These are phyloP conservation scores for Escovopsis weberi DNA, from an alignment of 2,329 filamentous ascomycete genomes.

Conservation along the genomic window DNA sequence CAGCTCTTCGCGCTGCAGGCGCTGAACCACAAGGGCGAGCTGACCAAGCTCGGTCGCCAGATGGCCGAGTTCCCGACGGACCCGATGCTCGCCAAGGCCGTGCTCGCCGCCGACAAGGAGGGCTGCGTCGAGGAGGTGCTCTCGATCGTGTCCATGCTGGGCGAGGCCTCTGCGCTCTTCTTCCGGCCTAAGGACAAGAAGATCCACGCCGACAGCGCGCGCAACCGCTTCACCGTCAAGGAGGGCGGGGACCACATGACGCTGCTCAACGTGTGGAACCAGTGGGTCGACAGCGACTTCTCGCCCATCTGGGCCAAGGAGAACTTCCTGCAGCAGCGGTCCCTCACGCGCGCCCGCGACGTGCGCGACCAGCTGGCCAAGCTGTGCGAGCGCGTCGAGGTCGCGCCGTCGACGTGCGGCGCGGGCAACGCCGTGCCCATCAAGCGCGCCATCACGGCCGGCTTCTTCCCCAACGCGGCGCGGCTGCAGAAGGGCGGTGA, in stretches of 20 bases:
- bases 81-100: constrained; percentile 77
- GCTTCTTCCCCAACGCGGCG: constrained; percentile 90
- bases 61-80: constrained; percentile 94
- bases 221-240: constrained; percentile 75
- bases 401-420: constrained; percentile 51
- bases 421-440: constrained; percentile 58
- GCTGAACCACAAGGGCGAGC: constrained; percentile 71
- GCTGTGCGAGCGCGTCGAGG: constrained; percentile 85
- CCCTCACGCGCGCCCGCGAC: constrained; percentile 76
- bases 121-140: constrained; percentile 90
- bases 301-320: constrained; percentile 76
- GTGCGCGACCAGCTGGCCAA: constrained; percentile 86
- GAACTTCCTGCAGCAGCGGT: constrained; percentile 86
- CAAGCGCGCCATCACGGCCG: constrained; percentile 74
- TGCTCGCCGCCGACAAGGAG: constrained; percentile 77
- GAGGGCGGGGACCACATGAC: constrained; percentile 85
- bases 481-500: constrained; percentile 71
- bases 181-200: constrained; percentile 96
- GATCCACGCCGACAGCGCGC: constrained; percentile 82
- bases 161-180: constrained; percentile 78
- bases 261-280: constrained; percentile 84
- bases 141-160: constrained; percentile 86
- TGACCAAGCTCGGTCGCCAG: constrained; percentile 82
- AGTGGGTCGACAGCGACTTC: constrained; percentile 89
- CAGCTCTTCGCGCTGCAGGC: constrained; percentile 84